Conservation (phyloP, 2,329 filamentous ascomycete genomes). For the Aspergillus candidus region DNA sequence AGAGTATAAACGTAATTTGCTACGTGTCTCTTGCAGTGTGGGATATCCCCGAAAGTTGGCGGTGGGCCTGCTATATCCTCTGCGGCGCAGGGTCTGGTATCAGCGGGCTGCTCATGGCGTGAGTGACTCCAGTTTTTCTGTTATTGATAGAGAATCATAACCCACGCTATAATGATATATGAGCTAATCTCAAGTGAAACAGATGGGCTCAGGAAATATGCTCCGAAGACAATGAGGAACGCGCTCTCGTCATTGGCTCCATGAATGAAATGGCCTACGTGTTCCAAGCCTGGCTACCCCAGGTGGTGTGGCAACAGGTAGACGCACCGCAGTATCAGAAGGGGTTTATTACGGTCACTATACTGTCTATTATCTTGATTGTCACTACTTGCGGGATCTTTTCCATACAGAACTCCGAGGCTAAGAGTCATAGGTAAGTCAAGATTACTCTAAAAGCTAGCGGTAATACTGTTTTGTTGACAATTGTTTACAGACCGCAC, state of each 20-base stretch:
- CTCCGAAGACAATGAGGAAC: conserved; percentile 55
- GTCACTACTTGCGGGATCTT: conserved; percentile 44
- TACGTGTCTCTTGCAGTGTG: conserved; percentile 44
- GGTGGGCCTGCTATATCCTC: conserved; percentile 59
- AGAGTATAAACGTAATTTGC: conserved; percentile 38
- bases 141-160: no score
- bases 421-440: not conserved
- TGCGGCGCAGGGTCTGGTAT: conserved; percentile 44
- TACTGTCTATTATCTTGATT: conserved; percentile 48
- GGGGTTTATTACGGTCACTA: conserved; percentile 53
- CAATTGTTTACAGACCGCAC: no score
- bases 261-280: conserved; percentile 69
- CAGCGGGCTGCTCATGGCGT: conserved; percentile 47
- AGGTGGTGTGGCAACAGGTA: conserved; percentile 60
- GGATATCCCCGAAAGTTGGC: conserved; percentile 50
- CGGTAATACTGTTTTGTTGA: no score
- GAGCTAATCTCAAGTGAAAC: not conserved
- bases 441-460: no score
- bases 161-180: no score
- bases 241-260: conserved; percentile 57
- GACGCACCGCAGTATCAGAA: conserved; percentile 56
- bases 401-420: not conserved
- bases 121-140: conserved; percentile 15
- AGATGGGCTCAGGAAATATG: conserved; percentile 53
- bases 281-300: conserved; percentile 63